phyloP scores from a whole-genome alignment of 495 filamentous ascomycete species.

The Hyaloscypha hepaticicola region DNA sequence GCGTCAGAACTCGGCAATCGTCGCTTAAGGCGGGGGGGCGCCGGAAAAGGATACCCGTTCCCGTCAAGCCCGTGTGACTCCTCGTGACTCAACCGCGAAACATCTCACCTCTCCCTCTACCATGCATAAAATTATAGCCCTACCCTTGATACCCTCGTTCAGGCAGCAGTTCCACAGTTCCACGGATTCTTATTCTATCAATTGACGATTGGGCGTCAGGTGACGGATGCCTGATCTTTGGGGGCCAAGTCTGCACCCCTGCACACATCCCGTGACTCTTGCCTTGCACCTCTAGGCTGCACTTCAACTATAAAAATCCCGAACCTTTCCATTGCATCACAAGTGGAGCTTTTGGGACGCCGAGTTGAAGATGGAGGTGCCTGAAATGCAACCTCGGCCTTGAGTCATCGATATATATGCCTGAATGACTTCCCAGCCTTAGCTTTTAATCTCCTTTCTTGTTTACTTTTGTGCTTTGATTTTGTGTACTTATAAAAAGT shows the following conservation, averaged over 20 bases:
- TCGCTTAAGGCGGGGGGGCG: not conserved
- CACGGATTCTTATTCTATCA: not conserved
- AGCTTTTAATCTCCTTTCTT: not conserved
- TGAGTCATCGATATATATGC: conserved; percentile 1
- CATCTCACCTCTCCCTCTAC: not conserved
- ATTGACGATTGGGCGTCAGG: not conserved
- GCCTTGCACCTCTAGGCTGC: not conserved
- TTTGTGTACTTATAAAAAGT: not conserved
- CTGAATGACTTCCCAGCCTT: not conserved
- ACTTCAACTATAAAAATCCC: not conserved
- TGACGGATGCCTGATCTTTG: not conserved
- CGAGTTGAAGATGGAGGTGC: not conserved
- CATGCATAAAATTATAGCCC: not conserved
- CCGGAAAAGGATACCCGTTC: not conserved
- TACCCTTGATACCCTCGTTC: not conserved
- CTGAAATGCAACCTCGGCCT: not conserved
- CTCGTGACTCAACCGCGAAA: not conserved
- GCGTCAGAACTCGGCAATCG: not conserved
- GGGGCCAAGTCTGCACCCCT: not conserved
- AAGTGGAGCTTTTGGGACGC: not conserved
- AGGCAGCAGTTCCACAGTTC: not conserved
- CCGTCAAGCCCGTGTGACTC: not conserved
- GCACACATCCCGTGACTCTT: not conserved
- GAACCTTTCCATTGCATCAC: not conserved
- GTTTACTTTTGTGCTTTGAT: not conserved